Percentiles rank a stretch among this genome's conserved stretches.
Evolutionary conservation across 169 alveolate species (phyloP).

Genomic region (Theileria equi): DNA sequence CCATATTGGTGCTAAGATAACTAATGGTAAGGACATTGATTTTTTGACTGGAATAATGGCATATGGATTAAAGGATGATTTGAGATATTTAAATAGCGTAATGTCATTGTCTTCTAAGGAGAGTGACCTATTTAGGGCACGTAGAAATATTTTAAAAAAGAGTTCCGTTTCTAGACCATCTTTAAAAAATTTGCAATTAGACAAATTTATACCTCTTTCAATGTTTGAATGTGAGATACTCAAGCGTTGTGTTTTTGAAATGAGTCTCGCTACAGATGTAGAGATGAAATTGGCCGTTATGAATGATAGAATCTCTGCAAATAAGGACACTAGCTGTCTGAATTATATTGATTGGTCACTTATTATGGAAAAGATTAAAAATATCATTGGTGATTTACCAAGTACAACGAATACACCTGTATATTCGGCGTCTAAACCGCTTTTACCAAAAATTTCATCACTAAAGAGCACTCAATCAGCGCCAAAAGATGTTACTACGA

Average conservation of each 20-base stretch:
- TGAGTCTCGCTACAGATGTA: slow-evolving; percentile 26
- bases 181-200: slow-evolving; percentile 21
- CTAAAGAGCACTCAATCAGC: too few relatives aligned
- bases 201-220: slow-evolving; percentile 9
- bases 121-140: background rate
- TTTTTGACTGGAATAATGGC: slow-evolving; percentile 14
- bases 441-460: too few relatives aligned
- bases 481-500: too few relatives aligned
- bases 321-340: background rate
- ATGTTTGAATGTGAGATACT: slow-evolving; percentile 37
- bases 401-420: too few relatives aligned
- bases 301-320: background rate
- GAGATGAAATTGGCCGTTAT: slow-evolving; percentile 2
- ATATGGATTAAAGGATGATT: slow-evolving; percentile 39
- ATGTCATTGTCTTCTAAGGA: background rate
- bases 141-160: slow-evolving; percentile 1
- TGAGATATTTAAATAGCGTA: slow-evolving; percentile 17
- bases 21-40: slow-evolving; percentile 10
- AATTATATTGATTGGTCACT: slow-evolving; percentile 13
- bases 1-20: background rate
- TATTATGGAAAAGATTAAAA: slow-evolving; percentile 2
- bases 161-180: slow-evolving; percentile 15
- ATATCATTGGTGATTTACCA: too few relatives aligned
- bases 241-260: slow-evolving; percentile 27
- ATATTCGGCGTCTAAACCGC: too few relatives aligned